Evolutionary conservation across 2,329 filamentous ascomycete species (phyloP), one percentile per base, ranked within the genome.

Genomic region (Leptographium procerum): DNA sequence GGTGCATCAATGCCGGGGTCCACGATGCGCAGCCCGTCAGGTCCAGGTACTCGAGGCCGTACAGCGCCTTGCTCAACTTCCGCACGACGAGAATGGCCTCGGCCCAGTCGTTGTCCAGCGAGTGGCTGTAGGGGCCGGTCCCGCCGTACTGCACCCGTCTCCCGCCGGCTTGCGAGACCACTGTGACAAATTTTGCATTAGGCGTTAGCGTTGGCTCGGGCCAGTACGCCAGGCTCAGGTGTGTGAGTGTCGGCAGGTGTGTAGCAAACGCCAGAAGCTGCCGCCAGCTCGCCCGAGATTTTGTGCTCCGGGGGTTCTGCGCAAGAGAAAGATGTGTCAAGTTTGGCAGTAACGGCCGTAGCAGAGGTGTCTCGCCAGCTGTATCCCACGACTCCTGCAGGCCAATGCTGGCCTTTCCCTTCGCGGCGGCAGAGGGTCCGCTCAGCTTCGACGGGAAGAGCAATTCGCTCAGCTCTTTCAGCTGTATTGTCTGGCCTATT

Each of bases 181-280:
- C 68, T 2, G 76, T 75, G 0, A 78, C 69, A 29, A 71, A 71
- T 59, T 73, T 76, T 8, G 81, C 75, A 62, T 79, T 78, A 10
- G 79, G 79, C 2, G 80, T 81, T n/a, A 83, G 69, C 19, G 75
- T 76, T 2, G 83, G 83, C 55, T 77, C 75, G 1, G 83, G 83
- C 83, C 83, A 86, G 66, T 78, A 80, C 19, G 82, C 81, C 8
- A 86, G 73, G 62, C 77, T 83, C 47, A 86, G 71, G 64, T 86
- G 82, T 1, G 83, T 86, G 45, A 86, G 69, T 16, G 73, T 76
- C 0, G 74, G 74, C 8, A 83, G 67, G 62, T 78, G 81, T 13
- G 72, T 67, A 0, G 80, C 75, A n/a, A 86, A 67, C 2, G 73
- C 64, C 28, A 86, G 70, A 5, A 86, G 74, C 40, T 83, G 80